Percentiles rank a stretch among this genome's conserved stretches.
Evolutionary conservation across 192 early-diverging fungal species (phyloP).

Genomic region (Rhizoclosmatium sp.): DNA sequence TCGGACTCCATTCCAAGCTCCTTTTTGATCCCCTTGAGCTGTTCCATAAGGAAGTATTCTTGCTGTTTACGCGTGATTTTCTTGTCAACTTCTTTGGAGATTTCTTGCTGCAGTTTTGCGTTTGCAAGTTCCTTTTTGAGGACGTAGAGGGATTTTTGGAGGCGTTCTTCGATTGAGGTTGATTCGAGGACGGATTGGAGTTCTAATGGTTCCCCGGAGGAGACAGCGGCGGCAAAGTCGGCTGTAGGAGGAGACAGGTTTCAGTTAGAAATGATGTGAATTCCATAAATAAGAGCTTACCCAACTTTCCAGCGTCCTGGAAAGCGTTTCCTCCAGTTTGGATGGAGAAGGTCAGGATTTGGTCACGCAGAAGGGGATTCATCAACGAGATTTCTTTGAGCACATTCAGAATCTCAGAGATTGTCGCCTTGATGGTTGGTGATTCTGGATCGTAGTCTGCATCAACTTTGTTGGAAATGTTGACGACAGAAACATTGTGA

Average conservation of each 20-base stretch:
- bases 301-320: slow-evolving; percentile 88
- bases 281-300: no score
- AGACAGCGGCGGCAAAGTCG: slow-evolving; percentile 97
- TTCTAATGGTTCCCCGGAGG: slow-evolving; percentile 88
- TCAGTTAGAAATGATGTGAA: no score
- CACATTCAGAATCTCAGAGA: slow-evolving; percentile 93
- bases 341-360: slow-evolving; percentile 97
- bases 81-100: slow-evolving; percentile 95
- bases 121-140: slow-evolving; percentile 98
- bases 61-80: slow-evolving; percentile 97
- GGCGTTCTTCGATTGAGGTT: slow-evolving; percentile 85
- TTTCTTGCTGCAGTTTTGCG: slow-evolving; percentile 96
- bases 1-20: slow-evolving; percentile 97
- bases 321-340: slow-evolving; percentile 96
- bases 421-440: slow-evolving; percentile 87
- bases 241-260: slow-evolving; percentile 47
- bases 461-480: slow-evolving; percentile 89
- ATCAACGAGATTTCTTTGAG: slow-evolving; percentile 95
- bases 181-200: slow-evolving; percentile 92
- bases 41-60: slow-evolving; percentile 99
- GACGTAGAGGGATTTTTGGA: slow-evolving; percentile 91
- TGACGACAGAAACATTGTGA: slow-evolving; percentile 83
- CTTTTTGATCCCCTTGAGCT: slow-evolving; percentile 99
- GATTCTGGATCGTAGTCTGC: slow-evolving; percentile 86
- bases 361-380: slow-evolving; percentile 97